Conservation (phyloP, 139 green algal genomes). For the Desmodesmus armatus region DNA sequence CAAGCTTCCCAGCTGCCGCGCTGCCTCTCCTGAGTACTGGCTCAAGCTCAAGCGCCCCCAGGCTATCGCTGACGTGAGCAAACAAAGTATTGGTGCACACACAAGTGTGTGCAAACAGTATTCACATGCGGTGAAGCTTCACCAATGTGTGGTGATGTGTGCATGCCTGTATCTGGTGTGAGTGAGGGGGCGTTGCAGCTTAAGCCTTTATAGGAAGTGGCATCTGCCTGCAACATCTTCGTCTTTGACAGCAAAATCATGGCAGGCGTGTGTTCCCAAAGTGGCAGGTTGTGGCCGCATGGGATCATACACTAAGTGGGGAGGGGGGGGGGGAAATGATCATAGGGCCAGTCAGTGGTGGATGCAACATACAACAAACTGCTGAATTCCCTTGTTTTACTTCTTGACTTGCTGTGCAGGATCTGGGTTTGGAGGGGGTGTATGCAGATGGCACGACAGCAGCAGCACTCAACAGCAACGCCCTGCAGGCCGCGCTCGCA, state of each 20-base stretch:
- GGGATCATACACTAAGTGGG: neutral
- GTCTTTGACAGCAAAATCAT: neutral
- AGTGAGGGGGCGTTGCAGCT: too few relatives aligned
- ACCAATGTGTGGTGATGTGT: neutral
- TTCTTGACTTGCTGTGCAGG: constrained; percentile 18
- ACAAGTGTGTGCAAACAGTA: neutral
- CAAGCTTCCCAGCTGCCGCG: neutral
- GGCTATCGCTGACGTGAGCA: constrained; percentile 40
- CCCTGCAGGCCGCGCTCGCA: constrained; percentile 21
- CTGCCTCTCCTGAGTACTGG: constrained; percentile 41
- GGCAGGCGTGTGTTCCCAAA: neutral
- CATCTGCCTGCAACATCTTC: too few relatives aligned
- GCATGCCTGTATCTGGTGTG: too few relatives aligned
- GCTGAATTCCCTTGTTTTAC: neutral
- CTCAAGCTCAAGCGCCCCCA: constrained; percentile 45
- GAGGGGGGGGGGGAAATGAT: too few relatives aligned
- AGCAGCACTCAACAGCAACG: constrained; percentile 2
- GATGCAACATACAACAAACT: too few relatives aligned
- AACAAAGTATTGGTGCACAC: neutral
- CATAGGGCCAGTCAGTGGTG: too few relatives aligned
- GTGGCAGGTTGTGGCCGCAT: neutral
- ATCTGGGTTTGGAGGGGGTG: constrained; percentile 2
- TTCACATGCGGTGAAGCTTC: too few relatives aligned
- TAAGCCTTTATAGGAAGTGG: too few relatives aligned
- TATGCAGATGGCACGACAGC: constrained; percentile 31